Evolutionary conservation across 768 basidiomycete genomes (phyloP).

Genomic region (Lactarius psammicola): DNA sequence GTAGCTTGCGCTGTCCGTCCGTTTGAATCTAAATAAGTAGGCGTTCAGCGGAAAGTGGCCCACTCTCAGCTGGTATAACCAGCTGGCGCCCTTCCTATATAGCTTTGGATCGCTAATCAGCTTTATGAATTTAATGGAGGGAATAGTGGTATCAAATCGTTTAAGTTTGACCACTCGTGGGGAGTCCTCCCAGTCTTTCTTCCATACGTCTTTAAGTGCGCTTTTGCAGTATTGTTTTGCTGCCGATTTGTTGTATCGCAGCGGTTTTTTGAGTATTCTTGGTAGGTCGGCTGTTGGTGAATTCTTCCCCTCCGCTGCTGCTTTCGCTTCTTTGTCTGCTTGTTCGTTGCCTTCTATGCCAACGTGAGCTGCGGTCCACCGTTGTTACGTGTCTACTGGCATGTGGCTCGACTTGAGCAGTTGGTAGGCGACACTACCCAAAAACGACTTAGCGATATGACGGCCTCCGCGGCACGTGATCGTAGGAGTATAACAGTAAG

Average conservation of each 20-base stretch:
- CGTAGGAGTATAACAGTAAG: no score
- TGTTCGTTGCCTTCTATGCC: not conserved
- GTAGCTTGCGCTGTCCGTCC: not conserved
- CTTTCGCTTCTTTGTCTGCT: not conserved
- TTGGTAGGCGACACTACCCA: no score
- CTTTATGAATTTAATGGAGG: not conserved
- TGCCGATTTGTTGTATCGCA: not conserved
- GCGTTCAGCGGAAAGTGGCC: not conserved
- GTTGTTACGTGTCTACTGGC: no score
- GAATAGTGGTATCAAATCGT: not conserved
- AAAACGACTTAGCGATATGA: no score
- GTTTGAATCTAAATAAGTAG: not conserved
- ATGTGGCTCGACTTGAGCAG: no score
- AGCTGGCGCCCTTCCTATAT: not conserved
- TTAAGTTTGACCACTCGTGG: accelerated
- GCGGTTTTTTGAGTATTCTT: not conserved
- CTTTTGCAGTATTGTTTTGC: not conserved
- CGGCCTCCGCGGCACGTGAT: no score
- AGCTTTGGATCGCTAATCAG: not conserved
- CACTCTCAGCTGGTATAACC: not conserved
- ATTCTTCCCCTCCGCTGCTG: not conserved
- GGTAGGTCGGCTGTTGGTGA: not conserved
- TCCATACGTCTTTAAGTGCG: not conserved
- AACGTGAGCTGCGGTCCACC: no score
- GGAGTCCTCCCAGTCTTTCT: not conserved